Percentiles rank a stretch among this genome's conserved stretches.
phyloP scores from a whole-genome alignment of 306 rosid genomes.

The Quercus glauca region DNA sequence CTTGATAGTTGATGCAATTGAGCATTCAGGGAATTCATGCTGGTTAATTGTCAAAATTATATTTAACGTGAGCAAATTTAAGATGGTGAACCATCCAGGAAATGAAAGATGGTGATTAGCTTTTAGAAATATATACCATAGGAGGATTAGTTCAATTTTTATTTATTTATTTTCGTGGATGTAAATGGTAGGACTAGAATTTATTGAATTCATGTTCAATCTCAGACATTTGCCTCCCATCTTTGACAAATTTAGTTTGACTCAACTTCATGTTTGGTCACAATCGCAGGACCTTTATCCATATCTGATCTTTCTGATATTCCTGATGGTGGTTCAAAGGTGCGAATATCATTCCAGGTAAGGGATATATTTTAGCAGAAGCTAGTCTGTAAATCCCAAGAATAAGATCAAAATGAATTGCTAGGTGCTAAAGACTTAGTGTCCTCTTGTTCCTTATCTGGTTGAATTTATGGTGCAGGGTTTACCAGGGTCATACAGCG shows the following conservation, averaged over 20 bases:
- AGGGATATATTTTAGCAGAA: constrained; percentile 1
- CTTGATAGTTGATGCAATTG: background rate
- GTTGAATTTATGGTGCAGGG: constrained; percentile 52
- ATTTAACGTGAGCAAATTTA: background rate
- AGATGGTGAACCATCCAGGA: background rate
- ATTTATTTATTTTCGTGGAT: background rate
- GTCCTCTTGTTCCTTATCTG: constrained; percentile 22
- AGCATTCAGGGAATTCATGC: background rate
- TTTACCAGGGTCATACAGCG: constrained; percentile 56
- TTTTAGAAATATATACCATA: background rate
- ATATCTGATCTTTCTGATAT: constrained; percentile 39
- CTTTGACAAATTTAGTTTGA: constrained; percentile 11
- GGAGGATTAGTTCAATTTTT: background rate
- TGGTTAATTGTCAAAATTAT: background rate
- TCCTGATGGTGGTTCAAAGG: constrained; percentile 38
- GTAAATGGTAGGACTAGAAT: background rate
- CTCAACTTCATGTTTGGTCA: background rate
- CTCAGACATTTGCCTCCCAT: background rate
- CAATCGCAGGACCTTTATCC: constrained; percentile 54
- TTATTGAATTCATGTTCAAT: background rate
- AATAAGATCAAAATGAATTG: background rate
- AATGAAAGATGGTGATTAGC: background rate
- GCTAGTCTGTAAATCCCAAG: background rate
- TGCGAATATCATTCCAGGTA: constrained; percentile 61
- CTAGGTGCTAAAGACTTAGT: constrained; percentile 1